phyloP scores from a whole-genome alignment of 2,329 filamentous ascomycete genomes.

The Ascochyta koolunga region DNA sequence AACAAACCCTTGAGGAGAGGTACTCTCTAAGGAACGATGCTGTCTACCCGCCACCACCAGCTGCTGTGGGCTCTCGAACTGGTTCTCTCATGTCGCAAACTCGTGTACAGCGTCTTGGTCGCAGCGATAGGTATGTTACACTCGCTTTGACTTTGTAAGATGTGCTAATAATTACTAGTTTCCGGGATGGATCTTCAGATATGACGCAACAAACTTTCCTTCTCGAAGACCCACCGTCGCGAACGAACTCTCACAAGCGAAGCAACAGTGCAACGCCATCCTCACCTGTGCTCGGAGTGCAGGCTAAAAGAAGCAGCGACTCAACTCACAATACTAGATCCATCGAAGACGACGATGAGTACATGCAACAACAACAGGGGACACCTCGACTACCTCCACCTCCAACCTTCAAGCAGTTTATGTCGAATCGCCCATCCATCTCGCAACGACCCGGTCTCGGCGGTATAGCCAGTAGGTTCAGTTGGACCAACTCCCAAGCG shows the following conservation, averaged over 20 bases:
- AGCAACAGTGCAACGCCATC: slow-evolving; percentile 40
- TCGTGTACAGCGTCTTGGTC: slow-evolving; percentile 35
- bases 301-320: slow-evolving; percentile 32
- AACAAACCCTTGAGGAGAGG: slow-evolving; percentile 29
- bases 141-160: background rate
- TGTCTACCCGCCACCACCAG: slow-evolving; percentile 34
- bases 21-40: slow-evolving; percentile 34
- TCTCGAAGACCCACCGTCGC: slow-evolving; percentile 31
- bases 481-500: slow-evolving; percentile 50
- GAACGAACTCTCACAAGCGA: slow-evolving; percentile 37
- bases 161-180: slow-evolving; percentile 22
- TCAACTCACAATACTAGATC: slow-evolving; percentile 44
- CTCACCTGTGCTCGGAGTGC: slow-evolving; percentile 39
- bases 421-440: slow-evolving; percentile 44
- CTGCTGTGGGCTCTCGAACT: slow-evolving; percentile 28
- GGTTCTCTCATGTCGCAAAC: slow-evolving; percentile 38
- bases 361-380: slow-evolving; percentile 25
- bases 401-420: slow-evolving; percentile 49
- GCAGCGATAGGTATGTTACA: slow-evolving; percentile 36
- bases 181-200: slow-evolving; percentile 19
- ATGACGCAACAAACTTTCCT: slow-evolving; percentile 32
- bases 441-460: slow-evolving; percentile 36
- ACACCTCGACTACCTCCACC: slow-evolving; percentile 35
- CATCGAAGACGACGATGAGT: slow-evolving; percentile 27
- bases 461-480: slow-evolving; percentile 44